These are phyloP conservation scores for Suhomyces terraborum DNA, from an alignment of 1,139 yeast genomes.

Conservation along the genomic window DNA sequence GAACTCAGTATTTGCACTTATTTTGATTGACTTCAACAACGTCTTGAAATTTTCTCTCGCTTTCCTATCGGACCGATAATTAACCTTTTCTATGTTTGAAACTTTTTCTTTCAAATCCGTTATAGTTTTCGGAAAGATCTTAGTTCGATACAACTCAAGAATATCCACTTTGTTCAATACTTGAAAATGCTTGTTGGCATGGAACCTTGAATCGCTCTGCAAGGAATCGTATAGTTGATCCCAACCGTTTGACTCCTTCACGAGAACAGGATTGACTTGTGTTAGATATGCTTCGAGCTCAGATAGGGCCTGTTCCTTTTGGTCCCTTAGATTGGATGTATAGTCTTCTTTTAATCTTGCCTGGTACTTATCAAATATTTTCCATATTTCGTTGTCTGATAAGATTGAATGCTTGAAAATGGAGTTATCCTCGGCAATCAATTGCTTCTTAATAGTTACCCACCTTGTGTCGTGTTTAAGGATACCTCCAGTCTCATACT, in stretches of 20 bases:
- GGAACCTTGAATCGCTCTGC: slow-evolving; percentile 51
- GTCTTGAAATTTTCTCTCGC: slow-evolving; percentile 62
- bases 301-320: slow-evolving; percentile 50
- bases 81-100: slow-evolving; percentile 36
- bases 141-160: slow-evolving; percentile 52
- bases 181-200: slow-evolving; percentile 59
- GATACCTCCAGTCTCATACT: slow-evolving; percentile 32
- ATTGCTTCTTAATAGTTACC: slow-evolving; percentile 50
- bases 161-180: slow-evolving; percentile 61
- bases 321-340: slow-evolving; percentile 29
- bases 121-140: slow-evolving; percentile 45
- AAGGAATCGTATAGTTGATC: slow-evolving; percentile 42
- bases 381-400: slow-evolving; percentile 55
- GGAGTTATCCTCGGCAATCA: slow-evolving; percentile 62
- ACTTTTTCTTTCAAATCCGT: slow-evolving; percentile 38
- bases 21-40: slow-evolving; percentile 42
- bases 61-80: slow-evolving; percentile 59
- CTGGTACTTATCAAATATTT: slow-evolving; percentile 54
- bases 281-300: slow-evolving; percentile 55
- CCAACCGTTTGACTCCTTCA: slow-evolving; percentile 45
- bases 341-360: slow-evolving; percentile 41
- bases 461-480: slow-evolving; percentile 67
- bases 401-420: slow-evolving; percentile 65
- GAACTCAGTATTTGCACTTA: slow-evolving; percentile 64
- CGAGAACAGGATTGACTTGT: slow-evolving; percentile 36